phyloP scores from a whole-genome alignment of 2,329 filamentous ascomycete genomes.

The Aspergillus thermomutatus region DNA sequence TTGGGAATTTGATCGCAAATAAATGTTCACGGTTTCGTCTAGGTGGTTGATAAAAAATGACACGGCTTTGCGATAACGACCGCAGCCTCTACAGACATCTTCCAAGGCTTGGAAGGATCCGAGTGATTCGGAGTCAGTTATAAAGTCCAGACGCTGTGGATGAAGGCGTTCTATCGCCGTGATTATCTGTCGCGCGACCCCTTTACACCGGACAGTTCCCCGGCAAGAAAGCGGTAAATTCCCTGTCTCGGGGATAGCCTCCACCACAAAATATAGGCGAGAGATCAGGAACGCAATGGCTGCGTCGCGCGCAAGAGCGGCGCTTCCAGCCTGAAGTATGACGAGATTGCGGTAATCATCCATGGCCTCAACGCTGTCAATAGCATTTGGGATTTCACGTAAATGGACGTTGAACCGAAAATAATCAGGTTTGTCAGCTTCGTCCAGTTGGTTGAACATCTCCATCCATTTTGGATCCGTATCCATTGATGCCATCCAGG shows the following conservation, averaged over 20 bases:
- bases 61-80: constrained; percentile 13
- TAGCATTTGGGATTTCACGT: constrained; percentile 4
- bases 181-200: constrained; percentile 1
- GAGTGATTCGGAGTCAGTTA: constrained; percentile 4
- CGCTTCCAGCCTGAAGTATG: constrained; percentile 8
- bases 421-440: constrained; percentile 5
- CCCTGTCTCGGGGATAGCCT: not conserved
- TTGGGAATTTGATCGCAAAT: constrained; percentile 10
- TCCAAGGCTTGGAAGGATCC: constrained; percentile 6
- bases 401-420: constrained; percentile 13
- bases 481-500: constrained; percentile 21
- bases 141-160: constrained; percentile 2
- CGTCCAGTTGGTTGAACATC: constrained; percentile 5
- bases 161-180: not conserved
- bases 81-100: constrained; percentile 12
- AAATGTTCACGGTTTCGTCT: constrained; percentile 15
- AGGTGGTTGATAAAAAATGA: constrained; percentile 10
- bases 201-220: constrained; percentile 9
- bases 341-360: constrained; percentile 19
- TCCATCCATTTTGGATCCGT: constrained; percentile 14
- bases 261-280: constrained; percentile 10
- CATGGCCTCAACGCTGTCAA: constrained; percentile 15
- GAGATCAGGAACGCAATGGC: constrained; percentile 7
- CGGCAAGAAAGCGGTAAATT: not conserved
- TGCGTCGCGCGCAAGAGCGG: constrained; percentile 1